Evolutionary conservation across 1,284 basidiomycete genomes (phyloP), one percentile per base, ranked within the genome.

Genomic region (Jaminaea rosea): DNA sequence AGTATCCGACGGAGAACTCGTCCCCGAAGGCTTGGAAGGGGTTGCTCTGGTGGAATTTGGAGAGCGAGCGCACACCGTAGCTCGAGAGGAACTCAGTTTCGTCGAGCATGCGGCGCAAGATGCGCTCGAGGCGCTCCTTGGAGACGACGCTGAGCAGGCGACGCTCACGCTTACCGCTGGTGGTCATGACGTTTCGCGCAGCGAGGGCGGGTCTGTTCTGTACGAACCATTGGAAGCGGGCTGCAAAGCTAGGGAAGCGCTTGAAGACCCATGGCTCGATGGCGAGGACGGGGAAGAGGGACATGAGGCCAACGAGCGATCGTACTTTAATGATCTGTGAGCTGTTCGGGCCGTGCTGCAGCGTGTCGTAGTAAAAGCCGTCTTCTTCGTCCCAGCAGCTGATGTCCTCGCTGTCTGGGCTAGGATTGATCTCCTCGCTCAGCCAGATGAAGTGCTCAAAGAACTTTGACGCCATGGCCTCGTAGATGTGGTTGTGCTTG

Each of bases 391-490:
- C 94, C 93, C 93, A 98, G 19, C 98, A 80, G 56, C 86, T 88
- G 44, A 82, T 74, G 63, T 89, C 84, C 36, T 69, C 69, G 17
- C 39, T 42, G 39, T 42, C 39, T 17, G 39, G 39, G 39, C 39
- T 42, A 3, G 39, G 39, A 24, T 42, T 96, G 93, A 98, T 97
- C 10, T 93, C 93, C 46, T 69, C 67, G 50, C 63, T 62, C 46
- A 69, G 68, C 31, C 64, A 69, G 58, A 69, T 67, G 32, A 69
- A 69, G 50, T 66, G 87, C 86, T 83, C 89, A 58, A 93, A 92
- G 76, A 93, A 93, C 74, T 98, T 97, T 56, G 90, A 94, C n/a
- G 93, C 93, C 60, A 98, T 98, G 75, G 98, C 93, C 77, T 98
- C 93, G 74, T 98, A 98, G 1, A 90, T 89, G 2, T 85, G 80